Percentiles rank a stretch among this genome's conserved stretches.
Evolutionary conservation across 768 basidiomycete species (phyloP).

Genomic region (Floccularia luteovirens): DNA sequence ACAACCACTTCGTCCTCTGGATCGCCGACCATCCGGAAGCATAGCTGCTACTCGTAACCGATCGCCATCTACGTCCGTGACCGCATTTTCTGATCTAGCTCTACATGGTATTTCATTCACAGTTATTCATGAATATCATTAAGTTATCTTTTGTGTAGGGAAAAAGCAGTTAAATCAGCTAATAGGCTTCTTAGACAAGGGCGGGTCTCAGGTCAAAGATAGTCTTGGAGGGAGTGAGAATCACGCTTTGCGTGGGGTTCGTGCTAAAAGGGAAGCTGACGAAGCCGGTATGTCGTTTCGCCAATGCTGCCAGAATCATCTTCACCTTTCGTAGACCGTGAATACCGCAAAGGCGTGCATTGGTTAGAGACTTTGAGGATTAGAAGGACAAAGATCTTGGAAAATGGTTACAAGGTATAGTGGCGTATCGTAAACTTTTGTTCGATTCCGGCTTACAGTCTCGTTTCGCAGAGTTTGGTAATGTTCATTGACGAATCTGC

Average conservation of each 20-base stretch:
- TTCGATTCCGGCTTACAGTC: slow-evolving; percentile 1
- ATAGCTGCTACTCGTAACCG: slow-evolving; percentile 50
- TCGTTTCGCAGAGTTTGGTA: slow-evolving; percentile 58
- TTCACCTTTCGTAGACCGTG: slow-evolving; percentile 52
- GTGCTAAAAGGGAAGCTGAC: slow-evolving; percentile 84
- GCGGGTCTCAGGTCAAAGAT: slow-evolving; percentile 57
- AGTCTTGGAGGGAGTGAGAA: slow-evolving; percentile 51
- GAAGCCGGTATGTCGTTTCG: slow-evolving; percentile 60
- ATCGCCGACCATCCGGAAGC: slow-evolving; percentile 64
- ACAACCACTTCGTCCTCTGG: slow-evolving; percentile 68
- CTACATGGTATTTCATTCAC: slow-evolving; percentile 52
- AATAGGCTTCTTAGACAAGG: slow-evolving; percentile 80
- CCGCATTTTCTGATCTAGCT: slow-evolving; percentile 81
- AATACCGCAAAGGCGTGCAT: slow-evolving; percentile 84
- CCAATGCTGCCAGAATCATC: neutral
- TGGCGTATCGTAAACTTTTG: slow-evolving; percentile 8
- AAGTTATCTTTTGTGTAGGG: slow-evolving; percentile 28
- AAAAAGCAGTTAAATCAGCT: slow-evolving; percentile 84
- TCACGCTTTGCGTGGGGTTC: slow-evolving; percentile 65
- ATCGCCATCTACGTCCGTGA: slow-evolving; percentile 77
- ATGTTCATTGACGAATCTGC: slow-evolving; percentile 72
- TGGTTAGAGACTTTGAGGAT: slow-evolving; percentile 89
- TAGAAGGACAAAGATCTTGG: slow-evolving; percentile 72
- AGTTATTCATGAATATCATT: slow-evolving; percentile 4
- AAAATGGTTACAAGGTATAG: slow-evolving; percentile 69